A percentile compares a stretch with the other conserved stretches of the same genome.
Evolutionary conservation across 805 yeast species (phyloP).

Genomic region (Hemisphaericaspora nanyangensis): DNA sequence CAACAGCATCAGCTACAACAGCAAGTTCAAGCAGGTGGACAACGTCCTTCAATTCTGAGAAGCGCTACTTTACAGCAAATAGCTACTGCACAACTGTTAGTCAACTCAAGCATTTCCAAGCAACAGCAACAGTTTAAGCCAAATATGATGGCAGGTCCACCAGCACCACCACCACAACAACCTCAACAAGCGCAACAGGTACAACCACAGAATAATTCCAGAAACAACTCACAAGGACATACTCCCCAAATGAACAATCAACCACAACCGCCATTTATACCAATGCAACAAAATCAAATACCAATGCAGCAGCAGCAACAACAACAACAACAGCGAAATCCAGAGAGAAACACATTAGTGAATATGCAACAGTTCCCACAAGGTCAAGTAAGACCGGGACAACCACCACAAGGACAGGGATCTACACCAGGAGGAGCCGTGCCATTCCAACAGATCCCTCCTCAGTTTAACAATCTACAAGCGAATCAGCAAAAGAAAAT

Average conservation of each 20-base stretch:
- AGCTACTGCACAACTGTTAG: slow-evolving; percentile 11
- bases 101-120: slow-evolving; percentile 11
- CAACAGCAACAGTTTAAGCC: slow-evolving; percentile 7
- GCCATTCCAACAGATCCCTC: background rate
- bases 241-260: slow-evolving; percentile 29
- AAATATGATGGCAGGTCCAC: slow-evolving; percentile 7
- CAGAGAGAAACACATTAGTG: slow-evolving; percentile 1
- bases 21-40: slow-evolving; percentile 4
- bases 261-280: slow-evolving; percentile 18
- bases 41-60: background rate
- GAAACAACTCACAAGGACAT: slow-evolving; percentile 19
- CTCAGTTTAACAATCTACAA: background rate
- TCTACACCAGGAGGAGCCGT: background rate
- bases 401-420: background rate
- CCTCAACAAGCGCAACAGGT: background rate
- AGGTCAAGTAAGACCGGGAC: background rate
- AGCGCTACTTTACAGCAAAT: slow-evolving; percentile 4
- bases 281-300: slow-evolving; percentile 13
- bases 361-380: background rate
- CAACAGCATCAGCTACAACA: slow-evolving; percentile 7
- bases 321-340: slow-evolving; percentile 7
- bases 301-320: slow-evolving; percentile 25
- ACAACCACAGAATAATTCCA: background rate
- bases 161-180: slow-evolving; percentile 1
- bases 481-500: background rate